These are phyloP conservation scores for Sporobolomyces pararoseus DNA, from an alignment of 768 basidiomycete species.

Conservation along the genomic window DNA sequence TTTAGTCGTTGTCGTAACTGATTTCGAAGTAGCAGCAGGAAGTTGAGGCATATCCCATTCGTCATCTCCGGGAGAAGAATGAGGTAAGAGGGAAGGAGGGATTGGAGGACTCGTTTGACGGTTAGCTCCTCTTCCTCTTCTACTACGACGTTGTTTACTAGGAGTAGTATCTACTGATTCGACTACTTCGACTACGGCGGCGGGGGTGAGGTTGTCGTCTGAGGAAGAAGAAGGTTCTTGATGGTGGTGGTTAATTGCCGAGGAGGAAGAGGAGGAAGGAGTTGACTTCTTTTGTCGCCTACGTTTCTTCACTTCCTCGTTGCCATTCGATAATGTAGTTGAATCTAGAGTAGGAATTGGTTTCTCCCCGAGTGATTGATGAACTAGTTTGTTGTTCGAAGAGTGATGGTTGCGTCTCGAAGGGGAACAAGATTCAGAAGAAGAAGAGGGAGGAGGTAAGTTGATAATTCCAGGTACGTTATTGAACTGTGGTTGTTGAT, in stretches of 20 bases:
- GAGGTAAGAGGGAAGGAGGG: constrained; percentile 22
- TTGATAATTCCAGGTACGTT: constrained; percentile 26
- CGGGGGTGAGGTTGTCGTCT: no score
- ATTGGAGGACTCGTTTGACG: constrained; percentile 33
- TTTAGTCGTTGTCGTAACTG: no score
- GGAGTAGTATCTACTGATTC: constrained; percentile 1
- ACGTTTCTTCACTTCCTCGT: constrained; percentile 6
- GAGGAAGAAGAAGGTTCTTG: no score
- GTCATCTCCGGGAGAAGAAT: constrained; percentile 24
- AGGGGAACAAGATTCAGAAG: background rate
- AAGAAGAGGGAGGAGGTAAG: constrained; percentile 1
- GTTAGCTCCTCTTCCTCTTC: constrained; percentile 8
- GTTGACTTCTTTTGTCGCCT: constrained; percentile 10
- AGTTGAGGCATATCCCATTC: constrained; percentile 34
- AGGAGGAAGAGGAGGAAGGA: background rate
- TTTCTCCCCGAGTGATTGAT: background rate
- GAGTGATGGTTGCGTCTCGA: background rate
- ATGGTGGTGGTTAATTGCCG: background rate
- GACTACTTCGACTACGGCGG: background rate
- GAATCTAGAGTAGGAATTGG: background rate
- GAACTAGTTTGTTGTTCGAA: background rate
- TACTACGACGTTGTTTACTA: constrained; percentile 7
- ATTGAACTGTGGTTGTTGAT: background rate
- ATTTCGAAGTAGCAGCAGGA: no score
- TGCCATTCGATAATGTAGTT: background rate